phyloP scores from a whole-genome alignment of 768 basidiomycete genomes.

The Mycena galopus region DNA sequence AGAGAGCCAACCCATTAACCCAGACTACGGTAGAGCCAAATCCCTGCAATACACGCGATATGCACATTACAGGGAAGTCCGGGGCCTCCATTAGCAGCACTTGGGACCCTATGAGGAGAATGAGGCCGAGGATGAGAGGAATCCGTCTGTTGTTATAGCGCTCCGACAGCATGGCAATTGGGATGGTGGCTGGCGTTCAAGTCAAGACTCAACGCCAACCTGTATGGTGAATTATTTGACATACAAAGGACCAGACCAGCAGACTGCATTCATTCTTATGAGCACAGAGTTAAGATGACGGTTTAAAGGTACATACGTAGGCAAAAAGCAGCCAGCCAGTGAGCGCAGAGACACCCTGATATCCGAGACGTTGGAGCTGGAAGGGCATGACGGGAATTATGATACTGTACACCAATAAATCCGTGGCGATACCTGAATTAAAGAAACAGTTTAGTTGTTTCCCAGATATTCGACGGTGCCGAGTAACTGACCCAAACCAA shows the following conservation, averaged over 20 bases:
- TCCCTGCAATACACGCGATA: constrained; percentile 73
- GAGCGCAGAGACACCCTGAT: constrained; percentile 59
- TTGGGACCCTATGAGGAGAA: constrained; percentile 66
- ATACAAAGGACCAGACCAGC: constrained; percentile 67
- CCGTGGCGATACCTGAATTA: constrained; percentile 61
- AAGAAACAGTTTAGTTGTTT: neutral
- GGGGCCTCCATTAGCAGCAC: constrained; percentile 75
- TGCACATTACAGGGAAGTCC: constrained; percentile 66
- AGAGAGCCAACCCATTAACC: constrained; percentile 71
- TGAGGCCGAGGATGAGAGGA: constrained; percentile 65
- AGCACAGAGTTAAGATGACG: neutral
- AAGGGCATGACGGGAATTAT: constrained; percentile 77
- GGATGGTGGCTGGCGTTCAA: constrained; percentile 64
- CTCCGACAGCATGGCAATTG: constrained; percentile 70
- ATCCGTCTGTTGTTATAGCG: constrained; percentile 57
- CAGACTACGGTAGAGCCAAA: constrained; percentile 72
- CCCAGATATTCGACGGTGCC: neutral
- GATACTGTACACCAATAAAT: constrained; percentile 71
- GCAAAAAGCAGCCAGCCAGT: constrained; percentile 74
- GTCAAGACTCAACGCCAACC: neutral
- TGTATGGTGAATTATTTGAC: constrained; percentile 29
- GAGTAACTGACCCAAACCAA: constrained; percentile 20
- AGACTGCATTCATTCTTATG: constrained; percentile 54
- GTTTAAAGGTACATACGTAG: constrained; percentile 57
- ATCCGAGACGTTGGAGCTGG: constrained; percentile 65